Evolutionary conservation across 2,329 filamentous ascomycete species (phyloP), one percentile per base, ranked within the genome.

Genomic region (Madurella mycetomatis): DNA sequence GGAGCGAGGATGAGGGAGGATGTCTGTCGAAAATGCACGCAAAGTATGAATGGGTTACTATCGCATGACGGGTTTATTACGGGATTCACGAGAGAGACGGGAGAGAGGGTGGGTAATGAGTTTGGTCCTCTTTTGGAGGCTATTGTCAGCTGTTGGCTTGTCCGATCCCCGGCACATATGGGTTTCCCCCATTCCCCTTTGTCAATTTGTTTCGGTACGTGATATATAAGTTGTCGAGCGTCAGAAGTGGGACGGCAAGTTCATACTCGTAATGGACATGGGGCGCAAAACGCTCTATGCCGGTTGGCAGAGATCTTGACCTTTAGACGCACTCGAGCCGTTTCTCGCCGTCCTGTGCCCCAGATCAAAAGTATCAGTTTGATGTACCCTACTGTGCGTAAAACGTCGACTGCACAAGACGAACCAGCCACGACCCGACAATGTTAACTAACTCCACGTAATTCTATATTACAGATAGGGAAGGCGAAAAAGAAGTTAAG

Each of bases 51-150:
- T 25, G 25, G 25, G 25, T 25, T 25, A 25, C 7, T 25, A 25
- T 3, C 40, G 40, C 43, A 50, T 37, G 34, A 37, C 34, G 34
- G 34, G 11, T 15, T 4, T 37, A 15, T 37, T 37, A 15, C 4
- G 13, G 4, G 25, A 7, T 25, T 25, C 25, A 58, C 51, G 50
- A 40, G 47, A 34, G 15, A 50, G 18, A 57, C 41, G 55, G 53
- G 25, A 25, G 25, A 25, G 25, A 7, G 25, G 39, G 41, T 50
- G 55, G 49, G 30, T 58, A 54, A 49, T 52, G 58, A 54, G 53
- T 47, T n/a, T 48, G 47, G 52, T 32, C 15, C 8, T 34, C 12
- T 48, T 15, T 53, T 41, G 50, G 43, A 40, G 30, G 39, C 32
- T 49, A 43, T 55, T 18, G 39, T 51, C 43, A 12, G 32, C 16